A percentile compares a stretch with the other conserved stretches of the same genome.
phyloP scores from a whole-genome alignment of 768 basidiomycete genomes.

The Leccinum variicolor region DNA sequence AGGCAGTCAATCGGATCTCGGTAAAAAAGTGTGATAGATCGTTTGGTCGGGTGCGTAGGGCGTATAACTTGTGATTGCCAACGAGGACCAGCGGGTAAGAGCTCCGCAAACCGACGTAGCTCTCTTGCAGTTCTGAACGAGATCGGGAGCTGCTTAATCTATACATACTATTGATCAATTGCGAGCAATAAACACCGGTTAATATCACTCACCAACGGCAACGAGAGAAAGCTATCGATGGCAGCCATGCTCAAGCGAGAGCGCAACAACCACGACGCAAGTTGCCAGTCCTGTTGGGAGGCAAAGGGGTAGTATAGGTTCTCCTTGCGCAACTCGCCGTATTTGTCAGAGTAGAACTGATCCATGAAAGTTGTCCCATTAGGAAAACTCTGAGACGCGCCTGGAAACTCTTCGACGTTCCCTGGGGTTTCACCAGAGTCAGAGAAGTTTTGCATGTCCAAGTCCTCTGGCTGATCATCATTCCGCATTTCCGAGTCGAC shows the following conservation, averaged over 20 bases:
- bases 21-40: not conserved
- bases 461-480: not conserved
- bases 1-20: not conserved
- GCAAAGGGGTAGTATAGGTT: conserved; percentile 1
- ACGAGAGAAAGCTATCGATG: not conserved
- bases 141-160: not conserved
- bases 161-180: not conserved
- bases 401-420: not conserved
- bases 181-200: not conserved
- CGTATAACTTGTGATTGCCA: not conserved
- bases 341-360: not conserved
- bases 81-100: not conserved
- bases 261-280: conserved; percentile 1
- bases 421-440: not conserved
- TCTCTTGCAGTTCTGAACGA: not conserved
- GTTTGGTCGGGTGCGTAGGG: not conserved
- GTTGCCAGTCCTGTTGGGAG: conserved; percentile 1
- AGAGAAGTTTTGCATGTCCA: not conserved
- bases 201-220: not conserved
- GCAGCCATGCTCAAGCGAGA: conserved; percentile 5
- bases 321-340: not conserved
- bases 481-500: not conserved
- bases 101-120: not conserved
- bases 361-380: conserved; percentile 1
- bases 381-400: not conserved